Evolutionary conservation across 257 asterid genomes (phyloP), one percentile per base, ranked within the genome.

Genomic region (Pogostemon cablin): DNA sequence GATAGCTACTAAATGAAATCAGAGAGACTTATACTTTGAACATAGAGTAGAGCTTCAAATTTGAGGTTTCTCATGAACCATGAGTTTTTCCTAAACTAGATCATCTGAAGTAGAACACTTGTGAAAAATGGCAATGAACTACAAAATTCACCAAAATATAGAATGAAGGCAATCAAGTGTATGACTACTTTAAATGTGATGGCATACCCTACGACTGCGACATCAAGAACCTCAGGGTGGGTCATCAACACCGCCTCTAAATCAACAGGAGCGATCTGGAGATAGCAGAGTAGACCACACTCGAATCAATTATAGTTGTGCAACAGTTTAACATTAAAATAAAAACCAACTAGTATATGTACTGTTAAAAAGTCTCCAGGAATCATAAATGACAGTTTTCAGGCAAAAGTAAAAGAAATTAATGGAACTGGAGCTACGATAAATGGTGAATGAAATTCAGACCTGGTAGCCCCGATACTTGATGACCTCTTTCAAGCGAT

Each of bases 401-500:
- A 44, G 15, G 53, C 12, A 39, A 67, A 44, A 41, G 8, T 17
- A 4, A 10, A 15, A 34, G 37, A 72, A 60, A 49, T 25, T 1
- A 15, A 0, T 44, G 65, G 50, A 46, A 66, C 8, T 17, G 62
- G 43, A 6, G 48, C 4, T 11, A 34, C 11, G 48, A 25, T 9
- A 55, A 39, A 61, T 6, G 41, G 59, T 54, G 12, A 34, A 34
- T 41, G 58, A 65, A 65, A 48, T 48, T 17, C 65, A 6, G 80
- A 86, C 98, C 96, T 92, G 97, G 86, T 81, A 92, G 42, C 98
- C 98, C 78, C 87, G 88, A 80, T 82, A 92, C 77, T 92, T 92
- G 86, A 92, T 90, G 55, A 87, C 35, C 76, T 92, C 98, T 79
- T 92, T 92, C 86, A 90, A 73, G 44, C 98, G 89, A 73, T 92